These are phyloP conservation scores for Komagataella pseudopastoris DNA, from an alignment of 805 yeast genomes.

Conservation along the genomic window DNA sequence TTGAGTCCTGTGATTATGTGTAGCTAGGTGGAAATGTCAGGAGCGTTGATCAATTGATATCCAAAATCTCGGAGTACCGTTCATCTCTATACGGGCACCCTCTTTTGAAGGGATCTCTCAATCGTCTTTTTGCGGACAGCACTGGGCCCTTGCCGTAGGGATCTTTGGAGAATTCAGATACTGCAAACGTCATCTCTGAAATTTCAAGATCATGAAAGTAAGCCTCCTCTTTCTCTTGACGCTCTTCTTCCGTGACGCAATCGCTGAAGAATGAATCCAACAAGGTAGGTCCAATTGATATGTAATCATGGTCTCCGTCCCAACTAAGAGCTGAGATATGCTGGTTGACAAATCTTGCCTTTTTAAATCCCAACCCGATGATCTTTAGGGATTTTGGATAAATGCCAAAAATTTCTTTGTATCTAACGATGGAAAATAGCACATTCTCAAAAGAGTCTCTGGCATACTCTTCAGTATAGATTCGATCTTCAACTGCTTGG, in stretches of 20 bases:
- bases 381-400: constrained; percentile 44
- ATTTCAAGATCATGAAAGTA: constrained; percentile 34
- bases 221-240: constrained; percentile 9
- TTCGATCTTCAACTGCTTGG: constrained; percentile 7
- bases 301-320: constrained; percentile 6
- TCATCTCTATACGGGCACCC: background rate
- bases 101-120: constrained; percentile 39
- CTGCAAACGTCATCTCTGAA: constrained; percentile 41
- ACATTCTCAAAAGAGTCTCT: constrained; percentile 74
- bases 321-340: constrained; percentile 38
- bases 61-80: background rate
- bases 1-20: no score
- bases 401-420: constrained; percentile 25
- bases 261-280: background rate
- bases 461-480: constrained; percentile 56
- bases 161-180: constrained; percentile 36
- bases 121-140: constrained; percentile 30
- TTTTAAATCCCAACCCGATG: constrained; percentile 67
- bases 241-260: constrained; percentile 6
- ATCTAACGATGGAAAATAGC: constrained; percentile 43
- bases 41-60: background rate
- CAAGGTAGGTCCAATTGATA: constrained; percentile 3
- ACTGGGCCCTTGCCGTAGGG: constrained; percentile 40
- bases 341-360: constrained; percentile 36
- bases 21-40: background rate